These are phyloP conservation scores for Colletotrichum sp. DNA, from an alignment of 2,329 filamentous ascomycete species.

Conservation along the genomic window DNA sequence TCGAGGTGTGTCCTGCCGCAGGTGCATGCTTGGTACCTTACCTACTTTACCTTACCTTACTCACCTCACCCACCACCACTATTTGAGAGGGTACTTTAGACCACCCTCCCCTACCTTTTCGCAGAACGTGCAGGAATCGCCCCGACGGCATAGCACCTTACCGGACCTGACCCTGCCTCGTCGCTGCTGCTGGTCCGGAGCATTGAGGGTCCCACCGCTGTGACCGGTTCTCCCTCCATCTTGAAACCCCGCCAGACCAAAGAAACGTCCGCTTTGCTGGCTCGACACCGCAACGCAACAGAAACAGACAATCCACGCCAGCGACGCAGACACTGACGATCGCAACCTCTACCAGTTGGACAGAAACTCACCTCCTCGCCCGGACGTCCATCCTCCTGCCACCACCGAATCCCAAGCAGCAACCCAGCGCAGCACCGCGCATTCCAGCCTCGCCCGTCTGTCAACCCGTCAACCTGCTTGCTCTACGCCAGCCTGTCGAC, in stretches of 20 bases:
- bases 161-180: not conserved
- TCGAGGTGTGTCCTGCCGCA: not conserved
- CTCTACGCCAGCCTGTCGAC: not conserved
- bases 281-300: not conserved
- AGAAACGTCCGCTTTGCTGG: not conserved
- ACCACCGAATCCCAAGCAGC: not conserved
- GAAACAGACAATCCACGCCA: not conserved
- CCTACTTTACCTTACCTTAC: not conserved
- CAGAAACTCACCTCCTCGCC: not conserved
- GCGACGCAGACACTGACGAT: not conserved
- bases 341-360: not conserved
- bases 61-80: not conserved
- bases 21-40: not conserved
- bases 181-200: not conserved
- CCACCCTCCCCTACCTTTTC: not conserved
- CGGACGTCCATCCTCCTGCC: not conserved
- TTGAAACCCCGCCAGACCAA: conserved; percentile 35
- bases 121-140: not conserved
- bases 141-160: conserved; percentile 1
- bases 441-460: not conserved
- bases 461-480: not conserved
- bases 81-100: not conserved
- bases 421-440: not conserved
- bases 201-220: conserved; percentile 20
- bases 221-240: conserved; percentile 23